phyloP scores from a whole-genome alignment of 2,329 filamentous ascomycete genomes.

The Cladosporium sp. region DNA sequence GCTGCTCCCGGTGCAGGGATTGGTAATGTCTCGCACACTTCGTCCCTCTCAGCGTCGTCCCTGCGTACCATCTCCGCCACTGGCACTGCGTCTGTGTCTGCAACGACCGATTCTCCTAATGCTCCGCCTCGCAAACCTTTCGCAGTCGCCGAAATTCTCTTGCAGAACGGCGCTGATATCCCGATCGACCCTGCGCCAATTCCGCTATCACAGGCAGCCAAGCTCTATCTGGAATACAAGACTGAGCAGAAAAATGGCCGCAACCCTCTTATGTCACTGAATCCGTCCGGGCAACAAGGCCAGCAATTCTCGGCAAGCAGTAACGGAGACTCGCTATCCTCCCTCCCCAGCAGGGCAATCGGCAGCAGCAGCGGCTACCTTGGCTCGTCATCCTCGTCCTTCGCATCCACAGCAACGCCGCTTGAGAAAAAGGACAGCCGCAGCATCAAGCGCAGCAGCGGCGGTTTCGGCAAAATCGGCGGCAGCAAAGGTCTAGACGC shows the following conservation, averaged over 20 bases:
- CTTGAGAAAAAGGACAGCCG: constrained; percentile 7
- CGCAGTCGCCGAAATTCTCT: constrained; percentile 80
- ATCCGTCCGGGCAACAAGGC: background rate
- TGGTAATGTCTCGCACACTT: constrained; percentile 31
- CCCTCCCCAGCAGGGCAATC: constrained; percentile 53
- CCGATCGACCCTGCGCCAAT: constrained; percentile 72
- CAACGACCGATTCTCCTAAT: constrained; percentile 28
- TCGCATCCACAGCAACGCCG: constrained; percentile 6
- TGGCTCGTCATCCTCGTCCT: background rate
- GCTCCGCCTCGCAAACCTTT: constrained; percentile 58
- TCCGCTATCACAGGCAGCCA: constrained; percentile 74
- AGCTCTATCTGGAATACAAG: constrained; percentile 80
- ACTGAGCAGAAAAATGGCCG: constrained; percentile 42
- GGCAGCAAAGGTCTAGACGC: constrained; percentile 23
- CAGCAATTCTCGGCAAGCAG: constrained; percentile 1
- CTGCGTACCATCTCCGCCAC: constrained; percentile 22
- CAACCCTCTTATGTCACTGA: background rate
- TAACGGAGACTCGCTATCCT: constrained; percentile 55
- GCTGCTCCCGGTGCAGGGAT: constrained; percentile 65
- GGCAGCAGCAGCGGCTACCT: constrained; percentile 32
- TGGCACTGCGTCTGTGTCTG: constrained; percentile 23
- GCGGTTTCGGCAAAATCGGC: constrained; percentile 6
- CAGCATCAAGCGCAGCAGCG: constrained; percentile 1
- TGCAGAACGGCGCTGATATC: constrained; percentile 91
- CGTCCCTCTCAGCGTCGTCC: constrained; percentile 35